Evolutionary conservation across 768 basidiomycete species (phyloP).

Genomic region (Termitomyces sp.): DNA sequence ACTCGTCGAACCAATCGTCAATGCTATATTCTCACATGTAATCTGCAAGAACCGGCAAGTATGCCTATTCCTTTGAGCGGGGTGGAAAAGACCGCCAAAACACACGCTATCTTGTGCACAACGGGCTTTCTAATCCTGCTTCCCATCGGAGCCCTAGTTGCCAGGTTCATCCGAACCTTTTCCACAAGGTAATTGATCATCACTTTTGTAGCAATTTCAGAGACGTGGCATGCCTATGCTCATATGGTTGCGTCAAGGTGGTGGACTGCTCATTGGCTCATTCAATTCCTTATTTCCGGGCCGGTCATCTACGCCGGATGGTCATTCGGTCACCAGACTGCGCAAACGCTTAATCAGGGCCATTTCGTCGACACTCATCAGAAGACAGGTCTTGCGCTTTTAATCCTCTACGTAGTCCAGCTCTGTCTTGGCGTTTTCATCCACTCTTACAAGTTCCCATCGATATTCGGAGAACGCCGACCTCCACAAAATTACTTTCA

Average conservation of each 20-base stretch:
- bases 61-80: no score
- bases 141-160: constrained; percentile 54
- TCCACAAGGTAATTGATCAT: constrained; percentile 33
- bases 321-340: constrained; percentile 37
- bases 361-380: constrained; percentile 44
- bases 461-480: constrained; percentile 33
- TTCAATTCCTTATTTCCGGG: constrained; percentile 47
- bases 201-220: neutral
- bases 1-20: constrained; percentile 8
- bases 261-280: constrained; percentile 46
- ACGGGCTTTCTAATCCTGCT: constrained; percentile 50
- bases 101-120: constrained; percentile 50
- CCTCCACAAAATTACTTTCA: constrained; percentile 56
- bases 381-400: constrained; percentile 48
- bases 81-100: constrained; percentile 34
- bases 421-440: constrained; percentile 44
- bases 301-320: constrained; percentile 54
- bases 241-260: constrained; percentile 30
- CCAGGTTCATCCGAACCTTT: constrained; percentile 52
- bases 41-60: no score
- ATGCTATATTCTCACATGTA: neutral
- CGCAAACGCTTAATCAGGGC: constrained; percentile 23
- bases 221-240: neutral
- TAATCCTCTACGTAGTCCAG: constrained; percentile 53
- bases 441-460: constrained; percentile 48